Percentiles rank a stretch among this genome's conserved stretches.
Evolutionary conservation across 345 rosid species (phyloP).

Genomic region (Trapa incisa): DNA sequence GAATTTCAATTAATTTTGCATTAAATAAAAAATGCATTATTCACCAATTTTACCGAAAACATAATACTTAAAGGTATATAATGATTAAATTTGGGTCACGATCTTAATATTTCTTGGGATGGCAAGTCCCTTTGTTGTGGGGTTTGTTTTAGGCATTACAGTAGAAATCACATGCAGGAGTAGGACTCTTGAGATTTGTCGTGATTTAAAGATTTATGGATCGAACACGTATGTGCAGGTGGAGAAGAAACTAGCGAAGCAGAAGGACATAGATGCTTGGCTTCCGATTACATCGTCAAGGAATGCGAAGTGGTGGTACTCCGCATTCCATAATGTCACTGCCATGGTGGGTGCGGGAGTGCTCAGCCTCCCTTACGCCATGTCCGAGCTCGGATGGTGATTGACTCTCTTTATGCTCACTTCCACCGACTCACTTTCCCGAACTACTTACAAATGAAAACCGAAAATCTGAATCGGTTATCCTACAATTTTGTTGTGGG

Average conservation of each 20-base stretch:
- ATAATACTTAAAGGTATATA: no score
- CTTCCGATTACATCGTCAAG: conserved; percentile 62
- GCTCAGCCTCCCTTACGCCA: conserved; percentile 57
- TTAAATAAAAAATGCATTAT: no score
- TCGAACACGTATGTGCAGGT: conserved; percentile 9
- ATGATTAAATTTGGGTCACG: no score
- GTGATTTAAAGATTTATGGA: not conserved
- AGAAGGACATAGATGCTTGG: conserved; percentile 54
- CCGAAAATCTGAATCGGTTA: no score
- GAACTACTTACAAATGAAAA: no score
- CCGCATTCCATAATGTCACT: conserved; percentile 81
- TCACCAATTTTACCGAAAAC: no score
- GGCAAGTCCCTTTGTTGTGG: no score
- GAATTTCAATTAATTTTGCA: no score
- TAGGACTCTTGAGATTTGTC: not conserved
- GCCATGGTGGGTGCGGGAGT: conserved; percentile 39
- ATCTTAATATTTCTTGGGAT: no score
- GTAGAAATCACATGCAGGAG: not conserved
- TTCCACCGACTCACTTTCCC: no score
- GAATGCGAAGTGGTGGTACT: conserved; percentile 75
- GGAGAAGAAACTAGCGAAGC: conserved; percentile 21
- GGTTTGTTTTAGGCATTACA: not conserved
- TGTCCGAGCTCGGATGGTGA: conserved; percentile 70
- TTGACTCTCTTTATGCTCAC: no score
- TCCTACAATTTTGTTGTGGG: no score